Evolutionary conservation across 2,329 filamentous ascomycete genomes (phyloP).

Genomic region (Fusarium newnesense): DNA sequence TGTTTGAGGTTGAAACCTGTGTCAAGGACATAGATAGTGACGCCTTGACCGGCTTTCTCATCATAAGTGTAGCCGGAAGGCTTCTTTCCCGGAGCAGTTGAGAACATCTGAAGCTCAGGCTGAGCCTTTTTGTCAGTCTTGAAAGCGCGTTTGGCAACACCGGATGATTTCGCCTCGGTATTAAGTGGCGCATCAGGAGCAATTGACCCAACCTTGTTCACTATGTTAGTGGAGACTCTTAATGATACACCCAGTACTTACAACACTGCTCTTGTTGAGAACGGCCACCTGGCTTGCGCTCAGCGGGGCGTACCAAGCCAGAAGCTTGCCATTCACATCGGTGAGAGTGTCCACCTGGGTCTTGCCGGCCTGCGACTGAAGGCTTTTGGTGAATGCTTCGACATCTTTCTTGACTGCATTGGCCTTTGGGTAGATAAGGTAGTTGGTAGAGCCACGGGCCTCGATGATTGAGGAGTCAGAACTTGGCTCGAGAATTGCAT

Average conservation of each 20-base stretch:
- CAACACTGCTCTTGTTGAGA: background rate
- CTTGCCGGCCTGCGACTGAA: background rate
- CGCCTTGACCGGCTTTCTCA: background rate
- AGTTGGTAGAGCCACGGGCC: background rate
- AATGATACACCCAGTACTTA: rapidly evolving
- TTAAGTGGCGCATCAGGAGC: background rate
- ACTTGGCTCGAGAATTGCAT: background rate
- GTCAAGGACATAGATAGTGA: background rate
- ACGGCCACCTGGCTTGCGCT: background rate
- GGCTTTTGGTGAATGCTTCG: background rate
- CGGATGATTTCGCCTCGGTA: rapidly evolving
- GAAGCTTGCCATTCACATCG: background rate
- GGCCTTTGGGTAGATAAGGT: background rate
- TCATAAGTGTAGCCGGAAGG: background rate
- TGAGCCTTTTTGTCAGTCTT: background rate
- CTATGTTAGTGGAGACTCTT: rapidly evolving
- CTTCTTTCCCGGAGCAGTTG: background rate
- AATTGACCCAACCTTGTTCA: rapidly evolving
- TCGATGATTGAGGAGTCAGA: background rate
- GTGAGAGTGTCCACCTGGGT: background rate
- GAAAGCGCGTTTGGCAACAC: background rate
- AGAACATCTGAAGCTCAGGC: background rate
- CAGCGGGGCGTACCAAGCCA: background rate
- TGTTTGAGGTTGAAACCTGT: background rate
- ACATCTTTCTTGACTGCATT: background rate